Conservation (phyloP, 2,329 filamentous ascomycete species). For the Sordariomycetes sp. region DNA sequence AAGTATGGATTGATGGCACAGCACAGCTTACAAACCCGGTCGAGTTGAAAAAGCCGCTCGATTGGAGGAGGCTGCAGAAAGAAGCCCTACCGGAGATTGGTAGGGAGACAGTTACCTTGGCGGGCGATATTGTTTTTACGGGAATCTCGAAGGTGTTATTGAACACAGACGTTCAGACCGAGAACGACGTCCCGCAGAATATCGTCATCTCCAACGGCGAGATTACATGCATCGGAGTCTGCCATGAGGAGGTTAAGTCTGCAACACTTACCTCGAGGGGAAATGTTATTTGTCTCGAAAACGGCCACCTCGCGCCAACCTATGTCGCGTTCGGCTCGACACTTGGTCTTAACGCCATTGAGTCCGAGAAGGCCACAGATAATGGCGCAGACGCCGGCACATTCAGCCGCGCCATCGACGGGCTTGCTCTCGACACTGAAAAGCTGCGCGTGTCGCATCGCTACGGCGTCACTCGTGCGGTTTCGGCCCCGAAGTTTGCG, state of each 20-base stretch:
- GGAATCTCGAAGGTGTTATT: conserved; percentile 30
- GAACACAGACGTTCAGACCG: background rate
- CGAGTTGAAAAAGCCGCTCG: conserved; percentile 38
- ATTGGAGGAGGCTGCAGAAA: conserved; percentile 25
- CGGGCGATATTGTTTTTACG: conserved; percentile 38
- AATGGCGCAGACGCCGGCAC: conserved; percentile 32
- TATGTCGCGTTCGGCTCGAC: conserved; percentile 50
- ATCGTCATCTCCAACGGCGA: conserved; percentile 41
- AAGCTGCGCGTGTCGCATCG: conserved; percentile 40
- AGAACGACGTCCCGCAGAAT: conserved; percentile 19
- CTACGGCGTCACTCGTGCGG: conserved; percentile 48
- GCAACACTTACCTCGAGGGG: conserved; percentile 5
- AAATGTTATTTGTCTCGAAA: conserved; percentile 29
- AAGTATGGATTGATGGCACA: conserved; percentile 54
- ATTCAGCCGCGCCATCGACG: conserved; percentile 50
- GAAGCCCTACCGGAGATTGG: conserved; percentile 25
- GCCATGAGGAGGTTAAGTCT: conserved; percentile 27
- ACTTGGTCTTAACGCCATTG: conserved; percentile 54
- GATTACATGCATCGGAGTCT: conserved; percentile 46
- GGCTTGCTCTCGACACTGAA: conserved; percentile 41
- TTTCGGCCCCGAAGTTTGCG: conserved; percentile 39
- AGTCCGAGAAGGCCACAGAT: conserved; percentile 42
- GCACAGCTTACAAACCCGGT: conserved; percentile 44
- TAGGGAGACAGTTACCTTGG: conserved; percentile 23
- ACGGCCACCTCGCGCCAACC: conserved; percentile 49